These are phyloP conservation scores for Oryza rufipogon DNA, from an alignment of 176 grass and related monocot species.

Conservation along the genomic window DNA sequence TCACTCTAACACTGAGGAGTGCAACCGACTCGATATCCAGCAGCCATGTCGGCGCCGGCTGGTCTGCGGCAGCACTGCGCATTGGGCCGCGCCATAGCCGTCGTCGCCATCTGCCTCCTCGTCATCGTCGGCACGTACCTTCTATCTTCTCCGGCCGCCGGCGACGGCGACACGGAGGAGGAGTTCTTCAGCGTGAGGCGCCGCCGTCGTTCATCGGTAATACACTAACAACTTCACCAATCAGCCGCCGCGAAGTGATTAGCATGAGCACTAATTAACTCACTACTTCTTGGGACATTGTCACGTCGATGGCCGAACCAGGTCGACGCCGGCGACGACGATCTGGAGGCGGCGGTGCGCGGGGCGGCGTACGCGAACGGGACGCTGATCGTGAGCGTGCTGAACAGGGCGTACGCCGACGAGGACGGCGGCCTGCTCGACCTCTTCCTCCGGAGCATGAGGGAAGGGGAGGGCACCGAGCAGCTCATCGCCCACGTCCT, in stretches of 20 bases:
- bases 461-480: slow-evolving; percentile 52
- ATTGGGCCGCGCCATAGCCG: slow-evolving; percentile 6
- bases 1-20: not conserved
- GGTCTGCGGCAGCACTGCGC: slow-evolving; percentile 42
- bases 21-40: not conserved
- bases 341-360: slow-evolving; percentile 59
- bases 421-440: slow-evolving; percentile 71
- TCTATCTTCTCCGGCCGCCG: slow-evolving; percentile 19
- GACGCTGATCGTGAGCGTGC: slow-evolving; percentile 60
- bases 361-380: slow-evolving; percentile 58
- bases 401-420: slow-evolving; percentile 65
- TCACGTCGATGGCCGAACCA: slow-evolving; percentile 1
- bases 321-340: slow-evolving; percentile 3
- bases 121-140: slow-evolving; percentile 35
- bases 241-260: not conserved
- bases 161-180: slow-evolving; percentile 27
- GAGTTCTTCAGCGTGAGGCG: slow-evolving; percentile 41
- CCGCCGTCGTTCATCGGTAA: slow-evolving; percentile 27
- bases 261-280: slow-evolving; percentile 2
- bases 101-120: slow-evolving; percentile 31
- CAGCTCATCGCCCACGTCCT: slow-evolving; percentile 63
- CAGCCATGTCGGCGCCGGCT: not conserved
- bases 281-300: not conserved
- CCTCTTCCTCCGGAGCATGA: slow-evolving; percentile 67
- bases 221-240: not conserved